Evolutionary conservation across 352 stramenopile species (phyloP), one percentile per base, ranked within the genome.

Genomic region (Phytopythium mirpurense): DNA sequence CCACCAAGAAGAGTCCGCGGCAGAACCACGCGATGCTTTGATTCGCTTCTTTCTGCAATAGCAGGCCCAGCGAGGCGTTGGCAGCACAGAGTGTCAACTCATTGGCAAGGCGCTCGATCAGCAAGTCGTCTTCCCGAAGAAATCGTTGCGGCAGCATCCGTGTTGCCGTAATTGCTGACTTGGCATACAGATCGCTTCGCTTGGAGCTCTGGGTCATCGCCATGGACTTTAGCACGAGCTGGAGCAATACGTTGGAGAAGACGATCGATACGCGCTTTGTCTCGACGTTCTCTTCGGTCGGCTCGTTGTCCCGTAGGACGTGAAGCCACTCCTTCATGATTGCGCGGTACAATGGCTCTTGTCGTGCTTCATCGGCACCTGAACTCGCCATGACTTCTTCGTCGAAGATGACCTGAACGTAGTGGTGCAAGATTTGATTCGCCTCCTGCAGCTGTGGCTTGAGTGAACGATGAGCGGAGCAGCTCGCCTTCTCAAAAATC

Each of bases 31-130:
- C 78, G 29, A 88, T 57, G 44, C 74, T 86, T 7, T 66, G 65
- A n/a, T 88, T 89, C 16, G 89, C 69, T 29, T 86, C 68, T 59
- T 89, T 89, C 15, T 83, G 72, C 1, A 83, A 42, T 15, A 84
- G 36, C 2, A 88, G 35, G 0, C 75, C 76, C 34, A 73, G 65
- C 1, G 63, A 62, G 2, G 63, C 52, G 16, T 69, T 72, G 0
- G 57, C 65, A 3, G 68, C 58, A 29, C 69, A 68, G 3, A 62
- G 23, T 0, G 82, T 59, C 3, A 91, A 51, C n/a, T 78, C 68
- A 6, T 56, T 10, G 2, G 86, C 37, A 4, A 91, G 56, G 1
- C 67, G 46, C 46, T 85, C 73, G 8, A 80, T 43, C 27, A 88
- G 51, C 5, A 66, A 48, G 9, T 81, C 68, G 12, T 84, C 68